These are phyloP conservation scores for Fusarium sp. DNA, from an alignment of 2,329 filamentous ascomycete genomes.

Conservation along the genomic window DNA sequence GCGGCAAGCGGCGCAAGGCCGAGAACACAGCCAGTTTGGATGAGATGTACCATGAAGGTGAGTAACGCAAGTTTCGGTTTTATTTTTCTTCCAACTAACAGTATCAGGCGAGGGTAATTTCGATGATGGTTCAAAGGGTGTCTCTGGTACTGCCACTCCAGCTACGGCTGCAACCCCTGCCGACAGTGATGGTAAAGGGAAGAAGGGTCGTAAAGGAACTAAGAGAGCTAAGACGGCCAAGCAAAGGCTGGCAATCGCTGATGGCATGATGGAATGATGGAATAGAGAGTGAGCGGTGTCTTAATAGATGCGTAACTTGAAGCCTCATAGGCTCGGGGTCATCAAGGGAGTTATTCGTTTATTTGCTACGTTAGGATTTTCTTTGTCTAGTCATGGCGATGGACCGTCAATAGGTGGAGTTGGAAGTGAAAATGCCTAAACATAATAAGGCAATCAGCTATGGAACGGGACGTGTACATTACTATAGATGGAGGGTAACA, in stretches of 20 bases:
- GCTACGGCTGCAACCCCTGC: constrained; percentile 88
- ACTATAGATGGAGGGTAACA: constrained; percentile 45
- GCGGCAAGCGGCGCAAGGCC: constrained; percentile 66
- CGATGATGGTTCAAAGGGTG: constrained; percentile 80
- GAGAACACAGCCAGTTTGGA: constrained; percentile 77
- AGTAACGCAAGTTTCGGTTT: constrained; percentile 55
- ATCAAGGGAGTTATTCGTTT: constrained; percentile 36
- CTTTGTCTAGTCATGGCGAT: constrained; percentile 22
- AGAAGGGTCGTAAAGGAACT: constrained; percentile 67
- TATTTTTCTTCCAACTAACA: constrained; percentile 40
- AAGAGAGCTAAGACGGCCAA: constrained; percentile 74
- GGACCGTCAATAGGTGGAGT: constrained; percentile 30
- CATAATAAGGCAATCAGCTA: constrained; percentile 24
- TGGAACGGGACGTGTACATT: constrained; percentile 42
- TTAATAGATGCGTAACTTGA: constrained; percentile 19
- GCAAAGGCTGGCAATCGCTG: constrained; percentile 75
- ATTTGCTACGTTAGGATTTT: constrained; percentile 21
- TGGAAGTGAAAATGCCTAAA: constrained; percentile 42
- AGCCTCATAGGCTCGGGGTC: constrained; percentile 25
- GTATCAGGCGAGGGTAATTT: constrained; percentile 91
- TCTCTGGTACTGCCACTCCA: constrained; percentile 73
- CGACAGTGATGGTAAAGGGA: constrained; percentile 64
- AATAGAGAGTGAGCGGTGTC: constrained; percentile 18
- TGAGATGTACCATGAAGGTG: constrained; percentile 99
- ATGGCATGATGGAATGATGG: constrained; percentile 60